Evolutionary conservation across 164 flowering plant genomes (phyloP).

Genomic region (Stephania japonica): DNA sequence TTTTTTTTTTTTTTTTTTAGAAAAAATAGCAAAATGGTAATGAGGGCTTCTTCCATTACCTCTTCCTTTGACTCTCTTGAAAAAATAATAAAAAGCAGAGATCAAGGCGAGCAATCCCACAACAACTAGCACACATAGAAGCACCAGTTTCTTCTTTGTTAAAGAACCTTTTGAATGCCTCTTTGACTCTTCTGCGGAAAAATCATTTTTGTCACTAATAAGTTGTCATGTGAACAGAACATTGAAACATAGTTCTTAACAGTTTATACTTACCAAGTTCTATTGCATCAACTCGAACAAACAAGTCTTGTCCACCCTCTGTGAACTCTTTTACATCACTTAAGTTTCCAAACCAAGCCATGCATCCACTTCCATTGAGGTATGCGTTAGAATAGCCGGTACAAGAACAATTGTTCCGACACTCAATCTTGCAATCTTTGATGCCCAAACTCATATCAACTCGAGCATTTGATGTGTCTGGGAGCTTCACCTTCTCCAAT

Average conservation of each 20-base stretch:
- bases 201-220: not conserved
- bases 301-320: conserved; percentile 7
- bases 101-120: not conserved
- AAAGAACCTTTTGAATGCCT: not conserved
- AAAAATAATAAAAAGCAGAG: not conserved
- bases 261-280: not conserved
- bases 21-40: not conserved
- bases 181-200: not conserved
- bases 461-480: conserved; percentile 1
- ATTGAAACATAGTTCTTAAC: too few species aligned
- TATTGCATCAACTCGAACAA: not conserved
- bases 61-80: not conserved
- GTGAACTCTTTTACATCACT: conserved; percentile 1
- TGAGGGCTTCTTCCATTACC: not conserved
- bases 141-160: not conserved
- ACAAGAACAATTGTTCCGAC: conserved; percentile 8
- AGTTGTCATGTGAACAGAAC: too few species aligned
- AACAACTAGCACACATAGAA: not conserved
- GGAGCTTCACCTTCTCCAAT: conserved; percentile 8
- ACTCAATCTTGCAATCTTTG: not conserved
- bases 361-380: not conserved
- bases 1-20: not conserved
- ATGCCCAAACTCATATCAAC: not conserved
- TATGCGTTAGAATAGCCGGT: not conserved
- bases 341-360: conserved; percentile 3